These are phyloP conservation scores for Centaurea solstitialis DNA, from an alignment of 129 eudicot species.

Conservation along the genomic window DNA sequence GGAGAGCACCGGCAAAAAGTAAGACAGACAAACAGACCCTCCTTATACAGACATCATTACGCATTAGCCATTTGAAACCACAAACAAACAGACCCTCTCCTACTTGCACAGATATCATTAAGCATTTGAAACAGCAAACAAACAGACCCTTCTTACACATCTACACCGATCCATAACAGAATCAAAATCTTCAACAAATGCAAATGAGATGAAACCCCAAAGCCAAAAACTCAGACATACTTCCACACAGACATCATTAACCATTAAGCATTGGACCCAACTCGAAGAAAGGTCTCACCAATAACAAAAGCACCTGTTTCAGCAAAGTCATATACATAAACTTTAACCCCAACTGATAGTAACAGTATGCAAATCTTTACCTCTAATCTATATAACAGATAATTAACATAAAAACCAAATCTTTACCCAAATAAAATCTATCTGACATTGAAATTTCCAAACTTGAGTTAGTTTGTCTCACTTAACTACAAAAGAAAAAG, in stretches of 20 bases:
- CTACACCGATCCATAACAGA: no score
- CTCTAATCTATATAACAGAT: background rate
- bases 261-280: no score
- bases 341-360: background rate
- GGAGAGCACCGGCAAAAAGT: no score
- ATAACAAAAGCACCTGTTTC: background rate
- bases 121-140: background rate
- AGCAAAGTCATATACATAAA: background rate
- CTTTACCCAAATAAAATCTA: constrained; percentile 12
- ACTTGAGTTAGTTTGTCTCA: constrained; percentile 20
- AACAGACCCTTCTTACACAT: background rate
- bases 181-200: background rate
- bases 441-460: constrained; percentile 7
- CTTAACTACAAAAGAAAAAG: constrained; percentile 18
- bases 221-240: background rate
- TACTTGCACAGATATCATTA: no score
- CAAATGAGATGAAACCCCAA: background rate
- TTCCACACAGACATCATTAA: no score
- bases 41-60: no score
- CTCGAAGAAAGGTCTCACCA: background rate
- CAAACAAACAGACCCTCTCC: no score
- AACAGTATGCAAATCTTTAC: background rate
- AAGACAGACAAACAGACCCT: no score
- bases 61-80: no score
- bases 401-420: constrained; percentile 1